These are phyloP conservation scores for Globisporangium nodosum DNA, from an alignment of 352 stramenopile genomes.

Conservation along the genomic window DNA sequence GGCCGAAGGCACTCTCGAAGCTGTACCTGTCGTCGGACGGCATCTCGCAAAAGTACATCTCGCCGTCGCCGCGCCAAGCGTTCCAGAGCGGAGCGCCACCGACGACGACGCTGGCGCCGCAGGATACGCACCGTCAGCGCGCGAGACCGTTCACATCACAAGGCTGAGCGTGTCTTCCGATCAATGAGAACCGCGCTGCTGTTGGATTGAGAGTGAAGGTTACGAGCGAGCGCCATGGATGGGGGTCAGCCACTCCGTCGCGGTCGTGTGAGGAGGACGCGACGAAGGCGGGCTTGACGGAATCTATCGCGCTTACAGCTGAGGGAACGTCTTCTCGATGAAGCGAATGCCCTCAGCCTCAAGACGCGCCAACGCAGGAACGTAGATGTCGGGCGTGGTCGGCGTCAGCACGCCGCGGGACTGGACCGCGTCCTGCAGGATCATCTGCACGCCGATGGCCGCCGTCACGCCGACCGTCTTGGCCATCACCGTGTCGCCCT, in stretches of 20 bases:
- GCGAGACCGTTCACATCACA: slow-evolving; percentile 12
- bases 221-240: background rate
- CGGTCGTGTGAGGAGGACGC: too few relatives aligned
- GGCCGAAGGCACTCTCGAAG: slow-evolving; percentile 48
- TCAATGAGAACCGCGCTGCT: slow-evolving; percentile 1
- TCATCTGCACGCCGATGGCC: slow-evolving; percentile 91
- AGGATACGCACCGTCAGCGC: slow-evolving; percentile 9
- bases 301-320: slow-evolving; percentile 10
- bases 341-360: slow-evolving; percentile 87
- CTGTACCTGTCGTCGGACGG: slow-evolving; percentile 72
- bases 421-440: slow-evolving; percentile 87
- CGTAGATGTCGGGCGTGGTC: slow-evolving; percentile 89
- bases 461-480: slow-evolving; percentile 94
- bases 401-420: slow-evolving; percentile 85
- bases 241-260: background rate
- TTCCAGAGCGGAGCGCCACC: slow-evolving; percentile 8
- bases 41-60: slow-evolving; percentile 66
- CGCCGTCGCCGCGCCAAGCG: slow-evolving; percentile 24
- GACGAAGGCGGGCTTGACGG: background rate
- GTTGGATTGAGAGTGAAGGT: background rate
- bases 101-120: background rate
- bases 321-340: slow-evolving; percentile 70
- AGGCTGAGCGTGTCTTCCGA: background rate
- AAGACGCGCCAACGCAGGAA: slow-evolving; percentile 71
- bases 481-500: slow-evolving; percentile 93